Conservation (phyloP, 352 stramenopile genomes). For the Plasmopara viticola region DNA sequence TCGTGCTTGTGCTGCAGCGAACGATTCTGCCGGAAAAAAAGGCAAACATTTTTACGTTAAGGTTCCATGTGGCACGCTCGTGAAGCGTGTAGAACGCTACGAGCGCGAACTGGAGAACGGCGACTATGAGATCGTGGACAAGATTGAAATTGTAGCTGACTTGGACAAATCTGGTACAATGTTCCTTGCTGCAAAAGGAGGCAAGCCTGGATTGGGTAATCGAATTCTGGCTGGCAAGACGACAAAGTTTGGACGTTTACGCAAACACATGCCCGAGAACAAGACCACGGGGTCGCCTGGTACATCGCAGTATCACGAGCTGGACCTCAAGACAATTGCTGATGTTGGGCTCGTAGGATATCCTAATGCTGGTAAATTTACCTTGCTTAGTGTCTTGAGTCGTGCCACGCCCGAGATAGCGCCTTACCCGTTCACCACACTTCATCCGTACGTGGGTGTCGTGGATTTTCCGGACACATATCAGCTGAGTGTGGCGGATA, state of each 20-base stretch:
- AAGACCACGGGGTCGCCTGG: conserved; percentile 87
- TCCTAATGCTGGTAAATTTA: conserved; percentile 98
- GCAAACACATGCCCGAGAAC: conserved; percentile 79
- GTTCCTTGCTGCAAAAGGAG: conserved; percentile 72
- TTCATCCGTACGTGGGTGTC: conserved; percentile 93
- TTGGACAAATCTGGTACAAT: conserved; percentile 61
- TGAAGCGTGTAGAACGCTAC: conserved; percentile 82
- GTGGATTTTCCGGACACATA: conserved; percentile 94
- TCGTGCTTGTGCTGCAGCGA: conserved; percentile 36
- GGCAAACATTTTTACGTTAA: conserved; percentile 78
- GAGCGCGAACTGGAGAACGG: conserved; percentile 68
- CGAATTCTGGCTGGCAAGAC: conserved; percentile 79
- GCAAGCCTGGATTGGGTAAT: conserved; percentile 81
- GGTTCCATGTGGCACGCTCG: conserved; percentile 80
- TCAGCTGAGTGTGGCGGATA: conserved; percentile 85
- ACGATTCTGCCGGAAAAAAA: conserved; percentile 63
- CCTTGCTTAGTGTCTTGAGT: conserved; percentile 90
- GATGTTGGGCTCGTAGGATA: conserved; percentile 98
- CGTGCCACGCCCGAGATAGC: conserved; percentile 92
- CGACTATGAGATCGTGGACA: conserved; percentile 79
- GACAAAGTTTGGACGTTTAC: conserved; percentile 71
- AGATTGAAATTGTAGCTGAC: conserved; percentile 67
- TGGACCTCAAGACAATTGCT: conserved; percentile 98
- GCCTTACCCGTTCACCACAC: conserved; percentile 97
- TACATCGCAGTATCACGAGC: conserved; percentile 90